Evolutionary conservation across 2,329 filamentous ascomycete species (phyloP).

Genomic region (Xylaria sp.): DNA sequence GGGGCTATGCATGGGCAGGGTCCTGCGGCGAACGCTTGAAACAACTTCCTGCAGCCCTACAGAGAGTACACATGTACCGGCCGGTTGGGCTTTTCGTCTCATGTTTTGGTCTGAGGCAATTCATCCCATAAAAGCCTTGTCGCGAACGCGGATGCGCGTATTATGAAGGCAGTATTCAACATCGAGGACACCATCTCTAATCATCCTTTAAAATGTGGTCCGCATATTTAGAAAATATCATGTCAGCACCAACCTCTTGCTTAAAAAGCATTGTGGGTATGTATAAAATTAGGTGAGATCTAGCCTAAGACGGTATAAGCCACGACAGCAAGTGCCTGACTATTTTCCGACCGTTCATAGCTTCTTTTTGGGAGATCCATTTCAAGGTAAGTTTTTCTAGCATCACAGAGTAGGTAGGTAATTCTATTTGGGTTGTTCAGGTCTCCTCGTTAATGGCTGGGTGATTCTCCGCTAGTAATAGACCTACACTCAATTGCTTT

Average conservation of each 20-base stretch:
- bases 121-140: background rate
- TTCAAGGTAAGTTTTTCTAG: too few relatives aligned
- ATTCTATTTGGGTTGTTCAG: background rate
- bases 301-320: background rate
- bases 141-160: background rate
- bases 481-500: too few relatives aligned
- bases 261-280: background rate
- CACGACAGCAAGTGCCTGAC: background rate
- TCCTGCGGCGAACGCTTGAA: background rate
- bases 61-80: background rate
- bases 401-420: background rate
- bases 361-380: background rate
- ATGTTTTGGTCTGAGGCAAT: background rate
- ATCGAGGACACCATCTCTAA: background rate
- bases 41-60: conserved; percentile 21
- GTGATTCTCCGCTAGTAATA: background rate
- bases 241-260: background rate
- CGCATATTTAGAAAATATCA: background rate
- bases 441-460: conserved; percentile 1
- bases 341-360: background rate
- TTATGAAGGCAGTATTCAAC: background rate
- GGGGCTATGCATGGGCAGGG: conserved; percentile 11
- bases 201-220: background rate
- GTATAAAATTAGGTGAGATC: background rate
- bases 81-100: background rate